A percentile compares a stretch with the other conserved stretches of the same genome.
These are phyloP conservation scores for Leptographium procerum DNA, from an alignment of 2,329 filamentous ascomycete genomes.

Conservation along the genomic window DNA sequence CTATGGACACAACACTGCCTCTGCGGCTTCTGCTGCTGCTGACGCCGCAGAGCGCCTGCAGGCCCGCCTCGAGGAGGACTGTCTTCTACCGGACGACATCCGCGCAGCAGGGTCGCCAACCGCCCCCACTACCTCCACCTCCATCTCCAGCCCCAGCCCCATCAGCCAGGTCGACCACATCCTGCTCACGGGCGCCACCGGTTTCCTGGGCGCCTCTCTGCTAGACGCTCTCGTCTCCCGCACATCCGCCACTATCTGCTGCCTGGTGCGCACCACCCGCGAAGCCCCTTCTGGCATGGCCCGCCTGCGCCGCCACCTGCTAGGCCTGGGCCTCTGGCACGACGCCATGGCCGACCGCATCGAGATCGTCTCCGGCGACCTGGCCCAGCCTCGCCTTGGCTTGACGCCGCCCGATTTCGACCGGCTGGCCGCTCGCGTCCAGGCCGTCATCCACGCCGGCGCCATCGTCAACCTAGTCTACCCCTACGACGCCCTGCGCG, in stretches of 20 bases:
- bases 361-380: conserved; percentile 62
- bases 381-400: conserved; percentile 58
- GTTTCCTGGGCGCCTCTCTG: conserved; percentile 65
- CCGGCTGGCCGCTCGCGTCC: conserved; percentile 49
- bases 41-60: not conserved
- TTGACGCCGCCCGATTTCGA: conserved; percentile 55
- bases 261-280: conserved; percentile 48
- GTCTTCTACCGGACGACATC: conserved; percentile 56
- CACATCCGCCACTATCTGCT: conserved; percentile 59
- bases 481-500: conserved; percentile 64
- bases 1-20: conserved; percentile 30
- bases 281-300: conserved; percentile 58
- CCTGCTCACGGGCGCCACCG: conserved; percentile 63
- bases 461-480: conserved; percentile 75
- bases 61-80: conserved; percentile 23
- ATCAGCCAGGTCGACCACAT: conserved; percentile 57
- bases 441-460: conserved; percentile 68
- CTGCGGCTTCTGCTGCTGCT: conserved; percentile 20
- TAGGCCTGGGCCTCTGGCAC: conserved; percentile 69
- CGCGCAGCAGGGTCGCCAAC: conserved; percentile 8
- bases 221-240: conserved; percentile 56
- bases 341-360: conserved; percentile 69
- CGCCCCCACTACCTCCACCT: not conserved
- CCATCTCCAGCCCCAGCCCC: not conserved
- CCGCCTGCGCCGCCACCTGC: conserved; percentile 60